Evolutionary conservation across 1,284 basidiomycete genomes (phyloP).

Genomic region (Takashimella tepidaria): DNA sequence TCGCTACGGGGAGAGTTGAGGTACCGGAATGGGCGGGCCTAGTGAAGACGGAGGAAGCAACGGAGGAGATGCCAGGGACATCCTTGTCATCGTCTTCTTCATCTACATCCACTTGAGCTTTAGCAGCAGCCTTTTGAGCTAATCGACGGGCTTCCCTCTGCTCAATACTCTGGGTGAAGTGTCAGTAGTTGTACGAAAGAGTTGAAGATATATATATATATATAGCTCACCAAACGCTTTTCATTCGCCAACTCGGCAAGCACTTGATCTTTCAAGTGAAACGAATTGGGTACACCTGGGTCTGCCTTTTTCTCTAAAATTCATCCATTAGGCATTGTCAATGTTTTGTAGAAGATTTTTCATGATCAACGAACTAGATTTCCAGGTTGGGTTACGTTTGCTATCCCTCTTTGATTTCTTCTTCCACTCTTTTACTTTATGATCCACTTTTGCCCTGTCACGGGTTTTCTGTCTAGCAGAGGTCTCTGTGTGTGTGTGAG

Average conservation of each 20-base stretch:
- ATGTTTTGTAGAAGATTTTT: neutral
- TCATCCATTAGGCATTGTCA: neutral
- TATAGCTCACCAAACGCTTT: slow-evolving; percentile 62
- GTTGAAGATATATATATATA: too few relatives aligned
- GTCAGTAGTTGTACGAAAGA: too few relatives aligned
- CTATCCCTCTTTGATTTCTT: slow-evolving; percentile 72
- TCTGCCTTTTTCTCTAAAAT: slow-evolving; percentile 73
- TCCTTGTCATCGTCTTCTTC: slow-evolving; percentile 43
- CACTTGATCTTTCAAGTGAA: slow-evolving; percentile 96
- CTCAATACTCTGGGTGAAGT: neutral
- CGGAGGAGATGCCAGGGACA: slow-evolving; percentile 35
- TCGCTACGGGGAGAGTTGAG: slow-evolving; percentile 6
- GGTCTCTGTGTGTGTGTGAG: slow-evolving; percentile 75
- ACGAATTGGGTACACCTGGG: slow-evolving; percentile 93
- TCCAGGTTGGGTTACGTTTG: slow-evolving; percentile 84
- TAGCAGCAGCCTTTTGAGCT: slow-evolving; percentile 7
- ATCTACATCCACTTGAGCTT: neutral
- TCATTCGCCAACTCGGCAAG: slow-evolving; percentile 82
- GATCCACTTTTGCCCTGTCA: slow-evolving; percentile 69
- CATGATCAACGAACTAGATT: slow-evolving; percentile 64
- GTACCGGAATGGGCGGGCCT: slow-evolving; percentile 17
- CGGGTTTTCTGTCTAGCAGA: slow-evolving; percentile 70
- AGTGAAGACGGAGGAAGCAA: slow-evolving; percentile 19
- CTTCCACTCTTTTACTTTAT: slow-evolving; percentile 71
- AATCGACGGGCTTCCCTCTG: slow-evolving; percentile 6